Evolutionary conservation across 2,329 filamentous ascomycete species (phyloP).

Genomic region (Xylariaceae sp.): DNA sequence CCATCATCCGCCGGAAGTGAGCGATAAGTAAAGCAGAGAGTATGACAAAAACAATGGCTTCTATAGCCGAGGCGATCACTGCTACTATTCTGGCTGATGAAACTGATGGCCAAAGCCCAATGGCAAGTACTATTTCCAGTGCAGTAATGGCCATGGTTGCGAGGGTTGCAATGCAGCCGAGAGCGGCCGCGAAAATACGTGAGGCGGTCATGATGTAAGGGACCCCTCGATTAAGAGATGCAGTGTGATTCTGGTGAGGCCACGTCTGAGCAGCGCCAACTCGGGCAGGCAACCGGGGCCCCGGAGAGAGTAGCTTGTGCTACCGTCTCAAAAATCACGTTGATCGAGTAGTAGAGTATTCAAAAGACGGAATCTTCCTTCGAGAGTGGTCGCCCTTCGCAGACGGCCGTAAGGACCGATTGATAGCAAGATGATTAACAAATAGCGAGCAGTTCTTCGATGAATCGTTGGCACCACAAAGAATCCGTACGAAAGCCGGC

Average conservation of each 20-base stretch:
- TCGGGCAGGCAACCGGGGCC: background rate
- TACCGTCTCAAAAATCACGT: background rate
- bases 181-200: constrained; percentile 31
- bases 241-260: constrained; percentile 1
- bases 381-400: background rate
- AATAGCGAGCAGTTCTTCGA: constrained; percentile 1
- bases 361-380: background rate
- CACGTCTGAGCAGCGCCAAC: background rate
- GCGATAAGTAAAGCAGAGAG: constrained; percentile 32
- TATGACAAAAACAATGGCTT: constrained; percentile 35
- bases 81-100: constrained; percentile 34
- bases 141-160: constrained; percentile 38
- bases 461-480: background rate
- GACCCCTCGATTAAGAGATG: constrained; percentile 1
- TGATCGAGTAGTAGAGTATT: background rate
- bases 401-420: too few species aligned
- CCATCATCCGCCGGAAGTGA: constrained; percentile 26
- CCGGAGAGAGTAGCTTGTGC: too few species aligned
- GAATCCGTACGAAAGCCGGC: constrained; percentile 1
- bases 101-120: constrained; percentile 27
- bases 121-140: constrained; percentile 39
- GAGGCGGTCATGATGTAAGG: constrained; percentile 33
- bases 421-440: too few species aligned
- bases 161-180: constrained; percentile 36
- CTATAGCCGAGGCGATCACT: constrained; percentile 36